A percentile compares a stretch with the other conserved stretches of the same genome.
These are phyloP conservation scores for Talaromyces stipitatus DNA, from an alignment of 495 filamentous ascomycete genomes.

Conservation along the genomic window DNA sequence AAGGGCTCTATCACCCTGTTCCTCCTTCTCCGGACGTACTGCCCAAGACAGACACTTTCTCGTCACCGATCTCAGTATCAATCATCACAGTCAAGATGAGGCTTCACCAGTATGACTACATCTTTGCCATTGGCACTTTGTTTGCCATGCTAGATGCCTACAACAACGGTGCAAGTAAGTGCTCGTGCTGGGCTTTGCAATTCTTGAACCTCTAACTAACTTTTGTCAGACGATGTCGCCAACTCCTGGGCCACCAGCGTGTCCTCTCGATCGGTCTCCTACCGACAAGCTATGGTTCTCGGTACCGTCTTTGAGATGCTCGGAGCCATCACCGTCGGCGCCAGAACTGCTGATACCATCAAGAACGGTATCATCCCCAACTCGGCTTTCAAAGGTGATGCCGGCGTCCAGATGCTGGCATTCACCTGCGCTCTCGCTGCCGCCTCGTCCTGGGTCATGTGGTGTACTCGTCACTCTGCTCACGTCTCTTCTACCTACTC, in stretches of 20 bases:
- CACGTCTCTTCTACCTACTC: slow-evolving; percentile 61
- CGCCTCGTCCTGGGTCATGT: slow-evolving; percentile 52
- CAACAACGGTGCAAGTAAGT: slow-evolving; percentile 62
- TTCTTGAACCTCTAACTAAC: neutral
- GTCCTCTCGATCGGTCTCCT: slow-evolving; percentile 59
- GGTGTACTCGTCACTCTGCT: slow-evolving; percentile 52
- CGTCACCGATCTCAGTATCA: neutral
- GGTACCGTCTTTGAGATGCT: slow-evolving; percentile 57
- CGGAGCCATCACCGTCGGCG: slow-evolving; percentile 53
- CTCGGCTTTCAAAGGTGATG: slow-evolving; percentile 39
- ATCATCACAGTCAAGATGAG: slow-evolving; percentile 32
- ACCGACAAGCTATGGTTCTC: slow-evolving; percentile 60
- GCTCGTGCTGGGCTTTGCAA: neutral
- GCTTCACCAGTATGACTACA: slow-evolving; percentile 56
- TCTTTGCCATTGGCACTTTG: slow-evolving; percentile 69
- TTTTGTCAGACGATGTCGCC: slow-evolving; percentile 57
- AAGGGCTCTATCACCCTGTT: neutral
- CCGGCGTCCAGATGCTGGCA: slow-evolving; percentile 54
- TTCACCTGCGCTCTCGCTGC: slow-evolving; percentile 50
- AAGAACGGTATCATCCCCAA: slow-evolving; percentile 51
- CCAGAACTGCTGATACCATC: slow-evolving; percentile 53
- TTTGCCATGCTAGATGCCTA: slow-evolving; percentile 69
- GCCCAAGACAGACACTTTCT: neutral
- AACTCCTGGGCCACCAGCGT: slow-evolving; percentile 69
- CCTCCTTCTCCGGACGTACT: neutral